Base-by-base conservation (phyloP, 2,329 filamentous ascomycete genomes). In the Simplicillium aogashimaense region DNA sequence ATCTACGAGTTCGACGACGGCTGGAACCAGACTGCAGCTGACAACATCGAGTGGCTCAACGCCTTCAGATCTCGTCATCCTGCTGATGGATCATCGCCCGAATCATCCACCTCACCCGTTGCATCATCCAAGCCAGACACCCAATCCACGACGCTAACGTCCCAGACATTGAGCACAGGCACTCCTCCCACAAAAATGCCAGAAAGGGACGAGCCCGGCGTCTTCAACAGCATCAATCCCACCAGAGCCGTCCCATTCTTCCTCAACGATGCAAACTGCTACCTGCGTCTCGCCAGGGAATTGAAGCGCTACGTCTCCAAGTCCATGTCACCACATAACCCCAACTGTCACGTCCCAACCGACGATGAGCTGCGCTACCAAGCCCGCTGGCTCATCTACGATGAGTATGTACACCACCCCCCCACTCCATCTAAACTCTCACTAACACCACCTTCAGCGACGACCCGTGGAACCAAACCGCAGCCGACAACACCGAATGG, bases 321-420 rank as follows among this genome's bases (percentile, higher is more conserved):
- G 5, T 65, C 66, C 17, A 76, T 70, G 66, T 79, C 75, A 4
- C 57, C 69, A 1, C 76, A 79, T 47, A 80, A 80, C 45, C 76
- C 74, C 2, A 77, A 69, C 51, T 62, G 64, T 32, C 76, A 80
- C 43, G 59, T 72, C n/a, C 77, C 70, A 1, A 70, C 66, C 1
- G 76, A 81, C 46, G 66, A 72, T n/a, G 76, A 81, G 50, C 57
- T 81, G n/a, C 72, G 78, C 50, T 71, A 78, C 45, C 77, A 81
- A 51, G 74, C 76, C 3, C 67, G 76, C 14, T 80, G 74, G 72
- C 68, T 80, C 29, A 57, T 79, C 1, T 81, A 77, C 43, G 74
- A 80, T 41, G 74, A 78, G 67, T 78, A 57, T 58, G 72, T 64
- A 25, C 37, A 8, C 1, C 10, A 11, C 3, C 16, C 18, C 7